Percentiles rank a stretch among this genome's conserved stretches.
Evolutionary conservation across 164 flowering plant species (phyloP).

Genomic region (Echeveria elegans): DNA sequence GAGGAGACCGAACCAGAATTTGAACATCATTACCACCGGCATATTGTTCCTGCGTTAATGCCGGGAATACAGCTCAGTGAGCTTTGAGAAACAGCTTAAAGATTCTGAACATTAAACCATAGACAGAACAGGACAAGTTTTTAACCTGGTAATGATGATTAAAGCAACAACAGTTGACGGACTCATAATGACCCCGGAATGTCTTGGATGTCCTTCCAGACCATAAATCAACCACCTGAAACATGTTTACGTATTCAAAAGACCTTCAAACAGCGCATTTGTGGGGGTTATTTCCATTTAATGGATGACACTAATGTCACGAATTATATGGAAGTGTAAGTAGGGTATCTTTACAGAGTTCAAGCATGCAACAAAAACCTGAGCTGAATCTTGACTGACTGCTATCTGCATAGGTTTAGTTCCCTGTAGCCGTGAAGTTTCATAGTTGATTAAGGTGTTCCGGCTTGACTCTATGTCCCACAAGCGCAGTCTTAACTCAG

Average conservation of each 20-base stretch:
- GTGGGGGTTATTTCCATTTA: neutral
- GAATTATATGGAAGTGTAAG: neutral
- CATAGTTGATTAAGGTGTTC: constrained; percentile 85
- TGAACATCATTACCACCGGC: constrained; percentile 88
- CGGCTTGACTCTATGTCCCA: constrained; percentile 91
- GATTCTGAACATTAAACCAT: neutral
- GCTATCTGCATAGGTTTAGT: constrained; percentile 71
- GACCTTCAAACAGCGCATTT: neutral
- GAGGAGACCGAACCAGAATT: constrained; percentile 93
- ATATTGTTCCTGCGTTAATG: constrained; percentile 62
- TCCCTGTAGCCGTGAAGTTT: constrained; percentile 55
- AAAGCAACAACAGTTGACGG: constrained; percentile 85
- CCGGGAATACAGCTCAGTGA: neutral
- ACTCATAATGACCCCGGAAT: constrained; percentile 83
- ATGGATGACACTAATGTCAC: neutral
- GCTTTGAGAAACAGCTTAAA: constrained; percentile 25
- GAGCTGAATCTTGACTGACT: constrained; percentile 50
- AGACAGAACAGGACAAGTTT: neutral
- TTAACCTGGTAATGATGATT: constrained; percentile 32
- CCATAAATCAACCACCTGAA: constrained; percentile 76
- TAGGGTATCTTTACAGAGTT: constrained; percentile 51
- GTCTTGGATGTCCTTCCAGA: constrained; percentile 30
- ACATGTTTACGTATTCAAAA: constrained; percentile 4
- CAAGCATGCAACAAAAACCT: constrained; percentile 91
- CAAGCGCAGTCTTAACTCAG: constrained; percentile 83